phyloP scores from a whole-genome alignment of 495 filamentous ascomycete genomes.

The Penicillium salamii region DNA sequence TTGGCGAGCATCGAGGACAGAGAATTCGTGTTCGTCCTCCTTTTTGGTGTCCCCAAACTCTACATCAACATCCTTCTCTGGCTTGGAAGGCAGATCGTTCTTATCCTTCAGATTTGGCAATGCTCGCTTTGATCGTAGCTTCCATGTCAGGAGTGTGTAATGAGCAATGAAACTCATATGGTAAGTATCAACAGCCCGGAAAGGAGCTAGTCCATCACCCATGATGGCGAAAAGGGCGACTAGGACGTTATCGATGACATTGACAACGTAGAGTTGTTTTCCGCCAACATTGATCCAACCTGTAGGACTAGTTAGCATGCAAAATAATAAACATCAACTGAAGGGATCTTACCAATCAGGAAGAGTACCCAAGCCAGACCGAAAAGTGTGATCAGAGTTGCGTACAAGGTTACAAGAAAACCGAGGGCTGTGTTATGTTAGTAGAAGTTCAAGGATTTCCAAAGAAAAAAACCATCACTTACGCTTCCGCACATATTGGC shows the following conservation, averaged over 20 bases:
- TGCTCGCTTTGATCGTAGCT: constrained; percentile 57
- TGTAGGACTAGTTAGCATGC: constrained; percentile 7
- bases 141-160: constrained; percentile 69
- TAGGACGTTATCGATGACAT: constrained; percentile 73
- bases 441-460: no score
- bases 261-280: constrained; percentile 64
- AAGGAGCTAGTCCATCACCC: constrained; percentile 74
- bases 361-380: constrained; percentile 82
- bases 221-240: constrained; percentile 76
- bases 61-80: constrained; percentile 43
- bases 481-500: constrained; percentile 68
- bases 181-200: constrained; percentile 75
- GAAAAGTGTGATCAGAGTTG: constrained; percentile 75
- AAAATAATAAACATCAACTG: neutral
- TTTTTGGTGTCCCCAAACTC: constrained; percentile 39
- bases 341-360: constrained; percentile 56
- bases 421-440: constrained; percentile 52
- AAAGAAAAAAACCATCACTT: no score
- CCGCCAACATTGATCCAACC: constrained; percentile 81
- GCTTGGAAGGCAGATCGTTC: constrained; percentile 63
- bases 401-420: constrained; percentile 74
- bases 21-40: constrained; percentile 48
- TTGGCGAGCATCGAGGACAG: constrained; percentile 60
- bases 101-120: constrained; percentile 65
- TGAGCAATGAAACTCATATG: constrained; percentile 72